These are phyloP conservation scores for Mycena rosella DNA, from an alignment of 768 basidiomycete genomes.

Conservation along the genomic window DNA sequence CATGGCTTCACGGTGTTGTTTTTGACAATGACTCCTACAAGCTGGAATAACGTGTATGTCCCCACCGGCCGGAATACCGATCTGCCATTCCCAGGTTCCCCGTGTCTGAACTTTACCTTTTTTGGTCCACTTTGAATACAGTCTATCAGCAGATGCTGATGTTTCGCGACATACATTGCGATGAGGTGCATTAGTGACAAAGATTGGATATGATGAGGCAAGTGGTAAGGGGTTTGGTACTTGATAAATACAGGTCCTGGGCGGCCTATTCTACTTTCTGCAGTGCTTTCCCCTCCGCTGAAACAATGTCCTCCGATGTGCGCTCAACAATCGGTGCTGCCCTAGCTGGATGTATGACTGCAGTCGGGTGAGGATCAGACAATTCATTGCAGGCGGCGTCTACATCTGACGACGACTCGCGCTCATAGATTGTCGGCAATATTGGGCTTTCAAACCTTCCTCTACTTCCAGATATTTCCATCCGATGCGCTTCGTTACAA, in stretches of 20 bases:
- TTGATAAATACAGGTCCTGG: neutral
- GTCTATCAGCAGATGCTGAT: neutral
- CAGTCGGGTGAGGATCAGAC: slow-evolving; percentile 12
- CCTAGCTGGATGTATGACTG: slow-evolving; percentile 16
- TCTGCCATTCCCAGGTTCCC: too few species aligned
- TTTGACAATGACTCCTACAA: too few species aligned
- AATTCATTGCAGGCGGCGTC: neutral
- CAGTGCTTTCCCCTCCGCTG: too few species aligned
- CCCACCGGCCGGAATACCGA: too few species aligned
- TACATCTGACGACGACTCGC: neutral
- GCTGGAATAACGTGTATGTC: too few species aligned
- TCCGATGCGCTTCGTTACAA: slow-evolving; percentile 23
- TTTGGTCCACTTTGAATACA: neutral
- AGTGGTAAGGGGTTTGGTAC: neutral
- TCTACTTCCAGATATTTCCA: slow-evolving; percentile 30
- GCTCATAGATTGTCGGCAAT: slow-evolving; percentile 19
- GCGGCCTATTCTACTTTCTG: neutral
- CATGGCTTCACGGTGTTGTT: too few species aligned
- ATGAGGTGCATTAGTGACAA: too few species aligned
- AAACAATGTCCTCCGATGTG: neutral
- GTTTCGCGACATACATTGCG: neutral
- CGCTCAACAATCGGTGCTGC: slow-evolving; percentile 11
- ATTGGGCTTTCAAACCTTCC: slow-evolving; percentile 31
- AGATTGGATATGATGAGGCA: too few species aligned
- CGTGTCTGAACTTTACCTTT: neutral